phyloP scores from a whole-genome alignment of 139 green algal species.

The Pseudopediastrum boryanum region DNA sequence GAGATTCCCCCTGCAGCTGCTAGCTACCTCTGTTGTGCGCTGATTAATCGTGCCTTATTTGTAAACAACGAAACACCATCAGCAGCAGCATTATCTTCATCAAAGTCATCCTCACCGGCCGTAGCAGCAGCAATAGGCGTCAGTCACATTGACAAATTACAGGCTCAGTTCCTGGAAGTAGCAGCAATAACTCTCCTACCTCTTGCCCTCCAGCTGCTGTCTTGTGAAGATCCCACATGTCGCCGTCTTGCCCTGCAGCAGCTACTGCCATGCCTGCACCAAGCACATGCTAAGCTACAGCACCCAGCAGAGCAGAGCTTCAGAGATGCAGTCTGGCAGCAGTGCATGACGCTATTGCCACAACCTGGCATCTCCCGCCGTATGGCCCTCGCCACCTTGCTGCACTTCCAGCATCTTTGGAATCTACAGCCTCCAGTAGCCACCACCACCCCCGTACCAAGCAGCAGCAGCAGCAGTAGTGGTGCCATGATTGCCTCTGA shows the following conservation, averaged over 20 bases:
- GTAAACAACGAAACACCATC: too few species aligned
- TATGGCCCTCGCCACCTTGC: slow-evolving; percentile 26
- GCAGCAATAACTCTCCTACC: too few species aligned
- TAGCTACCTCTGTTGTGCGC: too few species aligned
- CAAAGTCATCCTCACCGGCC: too few species aligned
- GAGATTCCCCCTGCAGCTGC: too few species aligned
- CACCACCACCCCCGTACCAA: neutral
- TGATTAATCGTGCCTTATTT: too few species aligned
- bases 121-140: too few species aligned
- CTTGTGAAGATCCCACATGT: neutral
- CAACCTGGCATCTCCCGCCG: neutral
- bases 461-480: slow-evolving; percentile 1
- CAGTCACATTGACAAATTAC: too few species aligned
- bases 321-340: too few species aligned
- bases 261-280: slow-evolving; percentile 26
- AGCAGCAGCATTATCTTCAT: too few species aligned
- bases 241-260: slow-evolving; percentile 16
- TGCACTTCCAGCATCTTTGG: slow-evolving; percentile 27
- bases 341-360: slow-evolving; percentile 2
- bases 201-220: neutral
- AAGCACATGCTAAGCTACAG: neutral
- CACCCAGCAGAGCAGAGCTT: neutral
- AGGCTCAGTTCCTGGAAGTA: too few species aligned
- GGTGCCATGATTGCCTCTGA: neutral
- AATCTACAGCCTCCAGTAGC: neutral